Conservation (phyloP, 2,329 filamentous ascomycete species). For the Diplodia sapinea region DNA sequence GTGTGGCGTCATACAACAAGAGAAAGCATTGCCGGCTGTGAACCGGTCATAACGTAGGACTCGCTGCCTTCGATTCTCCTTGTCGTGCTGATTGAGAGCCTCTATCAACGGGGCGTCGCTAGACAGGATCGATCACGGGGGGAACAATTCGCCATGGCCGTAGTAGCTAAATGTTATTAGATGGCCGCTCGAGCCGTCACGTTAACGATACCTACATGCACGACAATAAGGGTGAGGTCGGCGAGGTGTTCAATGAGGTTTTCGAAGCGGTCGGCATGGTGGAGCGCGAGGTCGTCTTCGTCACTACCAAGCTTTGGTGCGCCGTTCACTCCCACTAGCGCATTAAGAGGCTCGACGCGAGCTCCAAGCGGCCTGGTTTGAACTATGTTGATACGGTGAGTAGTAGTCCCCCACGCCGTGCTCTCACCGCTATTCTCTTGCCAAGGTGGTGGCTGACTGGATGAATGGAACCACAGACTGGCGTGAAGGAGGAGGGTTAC, state of each 20-base stretch:
- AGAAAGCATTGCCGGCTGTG: too few relatives aligned
- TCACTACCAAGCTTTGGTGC: constrained; percentile 88
- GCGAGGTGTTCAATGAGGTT: constrained; percentile 76
- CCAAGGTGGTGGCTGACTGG: not conserved
- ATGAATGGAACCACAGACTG: constrained; percentile 58
- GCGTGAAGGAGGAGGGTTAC: constrained; percentile 47
- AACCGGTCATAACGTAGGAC: too few relatives aligned
- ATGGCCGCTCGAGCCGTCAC: constrained; percentile 45
- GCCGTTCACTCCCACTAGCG: constrained; percentile 69
- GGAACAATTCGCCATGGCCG: too few relatives aligned
- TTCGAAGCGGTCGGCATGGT: constrained; percentile 76
- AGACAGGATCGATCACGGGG: too few relatives aligned
- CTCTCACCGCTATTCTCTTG: not conserved
- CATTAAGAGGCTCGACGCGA: constrained; percentile 67
- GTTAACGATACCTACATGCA: constrained; percentile 72
- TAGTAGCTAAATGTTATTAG: too few relatives aligned
- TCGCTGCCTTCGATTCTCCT: too few relatives aligned
- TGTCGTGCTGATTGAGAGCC: too few relatives aligned
- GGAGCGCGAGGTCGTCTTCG: constrained; percentile 85
- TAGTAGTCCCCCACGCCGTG: too few relatives aligned
- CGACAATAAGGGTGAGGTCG: constrained; percentile 79
- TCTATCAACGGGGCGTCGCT: too few relatives aligned
- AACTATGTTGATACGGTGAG: too few relatives aligned
- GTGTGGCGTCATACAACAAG: too few relatives aligned
- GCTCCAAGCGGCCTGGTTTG: too few relatives aligned